phyloP scores from a whole-genome alignment of 1,284 basidiomycete species.

The Cryptococcus wingfieldii region DNA sequence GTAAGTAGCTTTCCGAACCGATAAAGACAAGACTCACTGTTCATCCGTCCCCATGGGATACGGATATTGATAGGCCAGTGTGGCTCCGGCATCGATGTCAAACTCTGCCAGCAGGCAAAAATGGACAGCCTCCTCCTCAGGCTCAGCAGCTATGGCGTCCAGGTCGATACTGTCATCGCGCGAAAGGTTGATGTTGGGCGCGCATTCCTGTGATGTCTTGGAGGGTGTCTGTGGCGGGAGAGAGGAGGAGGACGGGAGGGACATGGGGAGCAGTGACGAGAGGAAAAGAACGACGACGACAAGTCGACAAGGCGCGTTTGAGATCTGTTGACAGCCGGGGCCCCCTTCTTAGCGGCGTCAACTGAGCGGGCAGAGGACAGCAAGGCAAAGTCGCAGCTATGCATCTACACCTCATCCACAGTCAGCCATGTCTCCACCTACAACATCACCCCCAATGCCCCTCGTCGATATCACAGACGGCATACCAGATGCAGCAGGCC shows the following conservation, averaged over 20 bases:
- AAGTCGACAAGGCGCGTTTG: background rate
- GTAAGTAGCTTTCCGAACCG: background rate
- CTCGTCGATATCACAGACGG: background rate
- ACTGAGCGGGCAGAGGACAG: background rate
- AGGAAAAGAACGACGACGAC: background rate
- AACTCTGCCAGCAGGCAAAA: constrained; percentile 93
- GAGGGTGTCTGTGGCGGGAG: constrained; percentile 15
- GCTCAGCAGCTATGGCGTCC: background rate
- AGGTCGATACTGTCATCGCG: constrained; percentile 3
- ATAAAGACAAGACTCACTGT: constrained; percentile 57
- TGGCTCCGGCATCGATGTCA: constrained; percentile 86
- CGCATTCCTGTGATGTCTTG: constrained; percentile 12
- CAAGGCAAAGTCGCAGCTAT: background rate
- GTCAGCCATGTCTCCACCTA: background rate
- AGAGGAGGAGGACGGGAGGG: constrained; percentile 2
- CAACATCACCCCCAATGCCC: background rate
- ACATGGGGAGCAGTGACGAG: background rate
- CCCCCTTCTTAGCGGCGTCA: background rate
- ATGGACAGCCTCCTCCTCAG: constrained; percentile 65
- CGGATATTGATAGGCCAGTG: constrained; percentile 88
- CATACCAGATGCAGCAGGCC: background rate
- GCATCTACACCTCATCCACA: background rate
- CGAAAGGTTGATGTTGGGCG: constrained; percentile 13
- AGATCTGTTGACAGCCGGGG: background rate
- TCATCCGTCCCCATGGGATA: constrained; percentile 87